Base-by-base conservation (phyloP, 495 filamentous ascomycete species). In the Penicillium crystallinum region DNA sequence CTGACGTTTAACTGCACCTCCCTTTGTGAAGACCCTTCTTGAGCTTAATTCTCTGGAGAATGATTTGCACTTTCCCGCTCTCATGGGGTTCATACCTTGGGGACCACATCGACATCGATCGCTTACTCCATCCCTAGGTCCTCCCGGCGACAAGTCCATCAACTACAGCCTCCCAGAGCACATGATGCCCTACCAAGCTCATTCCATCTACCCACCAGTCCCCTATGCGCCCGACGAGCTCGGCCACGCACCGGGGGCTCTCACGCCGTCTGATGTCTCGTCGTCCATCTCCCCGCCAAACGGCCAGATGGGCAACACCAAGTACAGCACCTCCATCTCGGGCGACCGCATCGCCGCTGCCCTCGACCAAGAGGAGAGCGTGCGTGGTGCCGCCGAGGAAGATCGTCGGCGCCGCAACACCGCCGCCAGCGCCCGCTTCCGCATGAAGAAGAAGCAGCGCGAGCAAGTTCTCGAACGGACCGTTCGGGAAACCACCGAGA, bases 371-470 rank as follows among this genome's bases (percentile, higher is more conserved):
- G 73, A 77, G 59, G 74, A 71, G 57, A 60, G 61, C 71, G 82
- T 54, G 79, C 91, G 89, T 30, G 58, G 83, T 12, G 90, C 89
- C 14, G 91, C 93, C 27, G 93, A 98, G 71, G 93, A 98, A 75
- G 93, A 98, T 69, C 97, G 97, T 68, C 89, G 93, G 10, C 85
- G 92, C 39, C 88, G 93, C 54, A 98, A 98, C 71, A 98, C 93
- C 1, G 93, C 93, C 31, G 93, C 93, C 36, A 88, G 82, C 43
- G 93, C 93, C 18, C 87, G 93, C 47, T 98, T 98, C 81, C 88
- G 93, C 50, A 83, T 95, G 62, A 98, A 98, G 82, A 98, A 98
- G 89, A 98, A 98, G 81, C 89, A 95, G 72, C 88, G 93, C 47
- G 93, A 98, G 74, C 88, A 93, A 66, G 86, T 87, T 3, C 86